Conservation (phyloP, 1,284 basidiomycete genomes). For the Schizophyllum commune region DNA sequence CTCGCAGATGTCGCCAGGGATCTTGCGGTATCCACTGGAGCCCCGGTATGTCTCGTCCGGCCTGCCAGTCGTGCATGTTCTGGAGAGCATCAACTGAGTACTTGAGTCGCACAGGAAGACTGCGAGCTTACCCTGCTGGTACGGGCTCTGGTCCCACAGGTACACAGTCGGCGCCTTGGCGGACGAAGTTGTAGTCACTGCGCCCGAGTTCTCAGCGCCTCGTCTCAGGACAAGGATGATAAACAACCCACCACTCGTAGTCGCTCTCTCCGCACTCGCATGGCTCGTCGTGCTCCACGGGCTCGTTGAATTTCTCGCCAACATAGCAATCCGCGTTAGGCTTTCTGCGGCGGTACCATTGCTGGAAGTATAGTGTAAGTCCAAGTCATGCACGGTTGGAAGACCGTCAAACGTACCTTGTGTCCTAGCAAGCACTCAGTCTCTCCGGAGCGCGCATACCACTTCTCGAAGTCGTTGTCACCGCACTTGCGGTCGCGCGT, state of each 20-base stretch:
- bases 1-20: constrained; percentile 89
- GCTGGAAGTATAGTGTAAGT: constrained; percentile 34
- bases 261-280: constrained; percentile 85
- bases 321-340: constrained; percentile 83
- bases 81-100: not conserved
- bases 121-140: constrained; percentile 39
- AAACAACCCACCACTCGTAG: constrained; percentile 73
- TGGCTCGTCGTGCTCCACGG: constrained; percentile 73
- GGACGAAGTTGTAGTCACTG: constrained; percentile 86
- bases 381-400: not conserved
- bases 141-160: constrained; percentile 82
- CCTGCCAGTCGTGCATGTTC: constrained; percentile 51
- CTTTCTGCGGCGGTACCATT: constrained; percentile 91
- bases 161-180: constrained; percentile 66
- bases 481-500: constrained; percentile 66
- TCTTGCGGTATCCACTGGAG: constrained; percentile 87
- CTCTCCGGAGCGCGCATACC: constrained; percentile 70
- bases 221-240: too few species aligned
- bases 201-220: too few species aligned
- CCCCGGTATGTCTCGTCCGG: constrained; percentile 67
- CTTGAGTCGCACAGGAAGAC: too few species aligned
- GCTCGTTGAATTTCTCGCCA: constrained; percentile 87
- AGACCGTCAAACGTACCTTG: constrained; percentile 45
- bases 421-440: constrained; percentile 92
- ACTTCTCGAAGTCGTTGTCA: constrained; percentile 77